Evolutionary conservation across 495 filamentous ascomycete species (phyloP).

Genomic region (Jackrogersella multiformis): DNA sequence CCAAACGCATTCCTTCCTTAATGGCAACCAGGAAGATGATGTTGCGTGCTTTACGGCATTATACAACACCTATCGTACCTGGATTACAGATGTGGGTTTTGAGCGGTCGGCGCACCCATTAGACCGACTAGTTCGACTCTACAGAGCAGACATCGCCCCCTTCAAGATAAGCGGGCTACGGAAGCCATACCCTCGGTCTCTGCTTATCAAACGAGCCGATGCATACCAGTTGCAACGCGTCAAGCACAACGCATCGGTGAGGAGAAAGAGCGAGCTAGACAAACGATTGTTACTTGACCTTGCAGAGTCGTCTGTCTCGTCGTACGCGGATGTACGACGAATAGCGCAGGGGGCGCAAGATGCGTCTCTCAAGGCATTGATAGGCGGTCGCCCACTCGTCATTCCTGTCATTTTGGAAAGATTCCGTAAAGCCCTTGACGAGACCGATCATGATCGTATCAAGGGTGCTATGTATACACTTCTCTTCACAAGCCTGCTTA

Average conservation of each 20-base stretch:
- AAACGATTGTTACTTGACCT: slow-evolving; percentile 85
- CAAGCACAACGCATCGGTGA: slow-evolving; percentile 88
- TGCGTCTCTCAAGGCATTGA: slow-evolving; percentile 90
- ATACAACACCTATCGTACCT: slow-evolving; percentile 92
- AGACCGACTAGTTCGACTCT: slow-evolving; percentile 83
- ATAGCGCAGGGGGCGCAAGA: slow-evolving; percentile 93
- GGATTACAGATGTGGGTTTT: slow-evolving; percentile 97
- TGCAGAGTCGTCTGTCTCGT: slow-evolving; percentile 88
- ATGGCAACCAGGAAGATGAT: slow-evolving; percentile 88
- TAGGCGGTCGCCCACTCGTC: slow-evolving; percentile 84
- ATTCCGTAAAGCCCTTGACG: slow-evolving; percentile 81
- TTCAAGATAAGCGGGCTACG: slow-evolving; percentile 94
- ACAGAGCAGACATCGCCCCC: slow-evolving; percentile 82
- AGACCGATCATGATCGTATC: slow-evolving; percentile 85
- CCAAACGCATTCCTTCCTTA: slow-evolving; percentile 83
- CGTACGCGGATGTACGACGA: slow-evolving; percentile 93
- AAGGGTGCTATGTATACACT: slow-evolving; percentile 94
- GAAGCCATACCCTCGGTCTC: slow-evolving; percentile 89
- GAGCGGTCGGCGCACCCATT: slow-evolving; percentile 94
- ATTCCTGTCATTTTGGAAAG: slow-evolving; percentile 85
- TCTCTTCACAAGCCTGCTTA: slow-evolving; percentile 87
- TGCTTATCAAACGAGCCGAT: slow-evolving; percentile 88
- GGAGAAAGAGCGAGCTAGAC: slow-evolving; percentile 85
- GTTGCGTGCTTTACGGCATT: slow-evolving; percentile 92
- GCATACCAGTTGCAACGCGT: slow-evolving; percentile 94